phyloP scores from a whole-genome alignment of 805 yeast genomes.

The Starmerella gropengiesseri region DNA sequence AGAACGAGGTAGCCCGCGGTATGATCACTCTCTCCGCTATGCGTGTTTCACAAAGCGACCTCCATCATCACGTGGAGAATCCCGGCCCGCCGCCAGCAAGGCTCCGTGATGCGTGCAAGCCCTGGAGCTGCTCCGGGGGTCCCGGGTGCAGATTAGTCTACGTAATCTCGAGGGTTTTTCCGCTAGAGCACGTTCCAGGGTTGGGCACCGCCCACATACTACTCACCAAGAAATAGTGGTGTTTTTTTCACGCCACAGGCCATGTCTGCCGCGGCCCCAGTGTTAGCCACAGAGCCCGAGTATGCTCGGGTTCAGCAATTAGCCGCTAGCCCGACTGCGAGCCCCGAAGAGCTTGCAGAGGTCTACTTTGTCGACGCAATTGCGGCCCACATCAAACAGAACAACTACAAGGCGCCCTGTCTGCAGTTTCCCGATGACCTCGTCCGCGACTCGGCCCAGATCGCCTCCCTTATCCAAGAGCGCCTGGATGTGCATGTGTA shows the following conservation, averaged over 20 bases:
- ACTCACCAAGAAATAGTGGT: background rate
- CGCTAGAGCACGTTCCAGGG: background rate
- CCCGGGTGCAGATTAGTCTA: too few species aligned
- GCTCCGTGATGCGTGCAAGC: too few species aligned
- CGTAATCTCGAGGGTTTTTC: background rate
- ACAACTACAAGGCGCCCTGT: conserved; percentile 46
- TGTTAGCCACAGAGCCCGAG: conserved; percentile 63
- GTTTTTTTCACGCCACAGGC: conserved; percentile 4
- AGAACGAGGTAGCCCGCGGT: too few species aligned
- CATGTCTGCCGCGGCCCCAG: conserved; percentile 44
- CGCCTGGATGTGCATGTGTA: conserved; percentile 37
- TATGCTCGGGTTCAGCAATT: conserved; percentile 37
- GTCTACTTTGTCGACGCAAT: conserved; percentile 49
- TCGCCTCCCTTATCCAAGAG: conserved; percentile 35
- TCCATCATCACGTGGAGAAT: too few species aligned
- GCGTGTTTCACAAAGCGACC: too few species aligned
- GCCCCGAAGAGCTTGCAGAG: conserved; percentile 32
- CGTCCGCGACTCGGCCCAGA: conserved; percentile 65
- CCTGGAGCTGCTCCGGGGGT: too few species aligned
- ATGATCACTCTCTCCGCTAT: too few species aligned
- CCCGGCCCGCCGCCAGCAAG: background rate
- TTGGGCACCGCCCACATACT: background rate
- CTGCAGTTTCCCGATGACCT: conserved; percentile 83
- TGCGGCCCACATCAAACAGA: conserved; percentile 32
- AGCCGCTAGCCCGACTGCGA: conserved; percentile 13